Conservation (phyloP, 2,329 filamentous ascomycete species). For the Emergomyces africanus region DNA sequence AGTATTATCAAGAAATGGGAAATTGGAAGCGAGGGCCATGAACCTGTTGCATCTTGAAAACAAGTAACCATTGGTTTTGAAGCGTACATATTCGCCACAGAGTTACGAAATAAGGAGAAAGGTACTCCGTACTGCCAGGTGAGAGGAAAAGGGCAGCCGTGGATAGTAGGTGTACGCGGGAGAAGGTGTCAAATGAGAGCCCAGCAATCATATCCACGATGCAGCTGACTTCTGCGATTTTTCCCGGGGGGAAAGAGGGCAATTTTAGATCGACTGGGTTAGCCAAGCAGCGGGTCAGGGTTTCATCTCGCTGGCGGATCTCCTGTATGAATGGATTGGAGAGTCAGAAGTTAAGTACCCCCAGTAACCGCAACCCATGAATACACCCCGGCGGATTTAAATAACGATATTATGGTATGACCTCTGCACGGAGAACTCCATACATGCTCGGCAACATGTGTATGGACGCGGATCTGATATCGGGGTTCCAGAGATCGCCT, state of each 20-base stretch:
- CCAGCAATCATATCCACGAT: not conserved
- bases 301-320: not conserved
- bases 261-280: not conserved
- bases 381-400: not conserved
- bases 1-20: not conserved
- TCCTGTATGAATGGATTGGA: not conserved
- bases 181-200: not conserved
- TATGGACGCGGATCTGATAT: not conserved
- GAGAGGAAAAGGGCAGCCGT: not conserved
- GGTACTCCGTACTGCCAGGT: not conserved
- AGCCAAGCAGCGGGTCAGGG: not conserved
- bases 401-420: too few species aligned
- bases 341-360: not conserved
- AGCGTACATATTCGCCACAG: not conserved
- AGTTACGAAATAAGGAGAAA: not conserved
- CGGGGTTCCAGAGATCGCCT: not conserved
- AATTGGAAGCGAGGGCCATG: not conserved
- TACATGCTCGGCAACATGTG: not conserved
- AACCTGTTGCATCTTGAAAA: not conserved
- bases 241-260: not conserved
- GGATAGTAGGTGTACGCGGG: not conserved
- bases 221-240: not conserved
- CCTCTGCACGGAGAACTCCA: too few species aligned
- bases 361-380: not conserved
- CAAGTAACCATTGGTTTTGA: not conserved